Base-by-base conservation (phyloP, 2,329 filamentous ascomycete genomes). In the Sporothrix curviconia region DNA sequence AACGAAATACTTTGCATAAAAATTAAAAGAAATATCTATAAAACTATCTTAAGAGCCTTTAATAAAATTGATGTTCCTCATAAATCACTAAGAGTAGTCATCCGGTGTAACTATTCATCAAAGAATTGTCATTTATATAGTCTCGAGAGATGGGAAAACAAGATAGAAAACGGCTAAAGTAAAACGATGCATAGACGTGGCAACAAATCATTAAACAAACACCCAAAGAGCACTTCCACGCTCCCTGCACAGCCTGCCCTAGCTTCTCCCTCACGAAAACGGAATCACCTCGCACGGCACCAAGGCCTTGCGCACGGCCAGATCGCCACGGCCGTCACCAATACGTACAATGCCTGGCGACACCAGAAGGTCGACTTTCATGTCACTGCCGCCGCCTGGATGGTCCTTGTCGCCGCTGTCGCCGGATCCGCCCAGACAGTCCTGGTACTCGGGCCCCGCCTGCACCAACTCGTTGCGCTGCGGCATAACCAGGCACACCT, bases 251-350 rank as follows among this genome's bases (percentile, higher is more conserved):
- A n/a, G n/a, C n/a, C n/a, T n/a, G n/a, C n/a, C n/a, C n/a, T n/a
- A n/a, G n/a, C n/a, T n/a, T n/a, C n/a, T n/a, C n/a, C n/a, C n/a
- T 30, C 17, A 55, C 32, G 32, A 40, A 46, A 17, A 30, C 4
- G 58, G 58, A 40, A 49, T 56, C 12, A 63, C 47, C 37, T 62
- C 59, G 9, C 60, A 58, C 7, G 60, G 53, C 30, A 62, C 55
- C 14, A 63, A 30, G 1, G 28, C 54, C 36, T 56, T 61, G 25
- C 54, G 51, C 15, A 30, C n/a, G 0, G n/a, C 17, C 25, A 58
- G 37, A 37, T 60, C 53, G 15, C 53, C 52, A 7, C 57, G 52
- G 12, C 62, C 62, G 34, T 62, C 60, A 11, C 60, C 62, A 17
- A 62, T 25, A 11, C 56, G 58, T 28, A 57, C 49, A n/a, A 62